phyloP scores from a whole-genome alignment of 345 rosid species.

The Moringa oleifera region DNA sequence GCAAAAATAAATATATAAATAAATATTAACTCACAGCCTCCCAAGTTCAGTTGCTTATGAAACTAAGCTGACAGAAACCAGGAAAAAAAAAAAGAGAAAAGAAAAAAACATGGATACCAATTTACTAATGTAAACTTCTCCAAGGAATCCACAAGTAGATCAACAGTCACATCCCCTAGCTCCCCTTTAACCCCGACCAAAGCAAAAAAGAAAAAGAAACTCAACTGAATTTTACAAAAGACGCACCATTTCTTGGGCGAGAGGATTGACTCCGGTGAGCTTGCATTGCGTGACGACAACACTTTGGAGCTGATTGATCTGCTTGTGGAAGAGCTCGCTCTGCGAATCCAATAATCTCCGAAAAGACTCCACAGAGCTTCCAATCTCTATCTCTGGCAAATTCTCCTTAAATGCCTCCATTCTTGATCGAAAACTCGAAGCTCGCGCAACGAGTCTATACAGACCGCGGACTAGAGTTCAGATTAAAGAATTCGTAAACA shows the following conservation, averaged over 20 bases:
- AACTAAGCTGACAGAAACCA: no score
- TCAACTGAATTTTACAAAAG: not conserved
- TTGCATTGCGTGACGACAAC: constrained; percentile 84
- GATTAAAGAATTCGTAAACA: constrained; percentile 16
- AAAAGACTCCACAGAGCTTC: constrained; percentile 63
- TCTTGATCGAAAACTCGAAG: constrained; percentile 27
- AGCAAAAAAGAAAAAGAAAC: not conserved
- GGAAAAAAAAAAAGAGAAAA: no score
- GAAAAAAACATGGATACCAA: no score
- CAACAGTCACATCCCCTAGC: not conserved
- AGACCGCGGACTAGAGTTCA: constrained; percentile 22
- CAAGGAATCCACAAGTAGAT: not conserved
- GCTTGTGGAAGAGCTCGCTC: constrained; percentile 68
- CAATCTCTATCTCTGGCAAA: constrained; percentile 42
- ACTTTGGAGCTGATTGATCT: constrained; percentile 77
- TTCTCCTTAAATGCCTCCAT: constrained; percentile 48
- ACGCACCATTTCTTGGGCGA: constrained; percentile 94
- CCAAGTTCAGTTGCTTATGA: no score
- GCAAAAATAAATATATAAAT: no score
- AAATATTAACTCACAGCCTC: no score
- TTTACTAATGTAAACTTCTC: no score
- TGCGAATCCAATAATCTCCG: constrained; percentile 57
- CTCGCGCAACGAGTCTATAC: constrained; percentile 21
- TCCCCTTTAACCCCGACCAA: not conserved
- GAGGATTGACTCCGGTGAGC: constrained; percentile 97